Evolutionary conservation across 2,329 filamentous ascomycete genomes (phyloP).

Genomic region (Mycosphaerella sp.): DNA sequence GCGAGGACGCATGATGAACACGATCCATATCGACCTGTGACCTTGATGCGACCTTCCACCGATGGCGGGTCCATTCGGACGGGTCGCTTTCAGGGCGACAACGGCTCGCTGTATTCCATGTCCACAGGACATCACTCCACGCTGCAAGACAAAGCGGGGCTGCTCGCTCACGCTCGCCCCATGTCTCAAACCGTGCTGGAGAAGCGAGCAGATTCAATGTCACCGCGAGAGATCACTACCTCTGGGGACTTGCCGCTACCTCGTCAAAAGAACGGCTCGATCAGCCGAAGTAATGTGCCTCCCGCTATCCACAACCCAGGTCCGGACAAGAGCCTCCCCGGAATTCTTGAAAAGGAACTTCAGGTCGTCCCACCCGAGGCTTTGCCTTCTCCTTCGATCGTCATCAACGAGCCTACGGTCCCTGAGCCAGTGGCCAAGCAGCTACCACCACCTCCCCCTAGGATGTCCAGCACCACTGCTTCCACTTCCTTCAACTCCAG

Average conservation of each 20-base stretch:
- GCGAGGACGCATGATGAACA: constrained; percentile 67
- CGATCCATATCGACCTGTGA: constrained; percentile 72
- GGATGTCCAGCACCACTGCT: constrained; percentile 8
- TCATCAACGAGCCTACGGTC: constrained; percentile 3
- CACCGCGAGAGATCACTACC: constrained; percentile 15
- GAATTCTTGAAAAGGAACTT: constrained; percentile 18
- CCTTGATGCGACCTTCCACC: constrained; percentile 48
- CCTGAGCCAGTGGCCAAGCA: constrained; percentile 20
- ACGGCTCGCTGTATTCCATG: constrained; percentile 47
- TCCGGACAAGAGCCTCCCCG: constrained; percentile 18
- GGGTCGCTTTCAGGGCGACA: constrained; percentile 31
- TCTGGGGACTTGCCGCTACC: constrained; percentile 15
- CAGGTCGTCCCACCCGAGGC: constrained; percentile 6
- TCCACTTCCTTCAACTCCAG: constrained; percentile 21
- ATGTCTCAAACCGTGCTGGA: constrained; percentile 50
- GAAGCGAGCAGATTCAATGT: constrained; percentile 33
- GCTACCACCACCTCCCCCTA: constrained; percentile 15
- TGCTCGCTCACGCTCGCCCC: constrained; percentile 51
- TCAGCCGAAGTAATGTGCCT: constrained; percentile 5
- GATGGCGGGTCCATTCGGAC: constrained; percentile 30
- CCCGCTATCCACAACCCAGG: constrained; percentile 13
- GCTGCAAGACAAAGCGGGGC: constrained; percentile 38
- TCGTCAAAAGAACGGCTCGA: constrained; percentile 24
- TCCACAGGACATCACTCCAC: constrained; percentile 42
- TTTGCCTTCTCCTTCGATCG: constrained; percentile 4